Base-by-base conservation (phyloP, 768 basidiomycete genomes). In the Cystofilobasidium ferigula region DNA sequence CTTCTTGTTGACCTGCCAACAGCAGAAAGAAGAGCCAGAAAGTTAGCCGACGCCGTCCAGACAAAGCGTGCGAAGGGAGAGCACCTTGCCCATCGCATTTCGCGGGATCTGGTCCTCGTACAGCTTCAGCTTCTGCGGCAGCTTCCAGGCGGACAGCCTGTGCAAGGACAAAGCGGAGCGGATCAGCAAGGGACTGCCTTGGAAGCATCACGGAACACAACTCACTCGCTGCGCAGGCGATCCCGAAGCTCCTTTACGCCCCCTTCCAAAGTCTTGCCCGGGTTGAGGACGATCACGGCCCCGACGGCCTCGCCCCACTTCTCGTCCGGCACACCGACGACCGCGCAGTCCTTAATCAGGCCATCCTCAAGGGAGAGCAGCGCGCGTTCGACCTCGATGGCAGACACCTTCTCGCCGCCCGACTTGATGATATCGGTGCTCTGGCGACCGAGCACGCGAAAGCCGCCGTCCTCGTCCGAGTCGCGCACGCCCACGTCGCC, bases 381-480 rank as follows among this genome's bases (percentile, higher is more conserved):
- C 14, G 70, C 69, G 18, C 71, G 63, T 53, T 74, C 74, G 26
- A 74, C 69, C 48, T 73, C 73, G 16, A 74, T 58, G 4, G 74
- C 74, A 24, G 71, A 72, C 30, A 74, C 61, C 58, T 74, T 74
- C 53, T 74, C 74, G 32, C 74, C 74, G 3, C 74, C 74, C 14
- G 70, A 69, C 69, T 67, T 67, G 59, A 67, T 67, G 60, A 67
- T 67, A 24, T 67, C 65, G 0, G 62, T 72, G 16, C 64, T 68
- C 36, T 57, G 68, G 12, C 74, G 43, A 0, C 74, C 74, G 14
- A 72, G 63, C 32, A 74, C 70, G 48, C 69, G 64, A 45, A 65
- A 68, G 18, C 69, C 69, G 20, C 72, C 70, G 12, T 69, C 42
- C 20, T 61, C 42, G 16, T 69, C 70, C n/a, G 58, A 57, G 7